These are phyloP conservation scores for Metschnikowia kofuensis DNA, from an alignment of 805 yeast species.

Conservation along the genomic window DNA sequence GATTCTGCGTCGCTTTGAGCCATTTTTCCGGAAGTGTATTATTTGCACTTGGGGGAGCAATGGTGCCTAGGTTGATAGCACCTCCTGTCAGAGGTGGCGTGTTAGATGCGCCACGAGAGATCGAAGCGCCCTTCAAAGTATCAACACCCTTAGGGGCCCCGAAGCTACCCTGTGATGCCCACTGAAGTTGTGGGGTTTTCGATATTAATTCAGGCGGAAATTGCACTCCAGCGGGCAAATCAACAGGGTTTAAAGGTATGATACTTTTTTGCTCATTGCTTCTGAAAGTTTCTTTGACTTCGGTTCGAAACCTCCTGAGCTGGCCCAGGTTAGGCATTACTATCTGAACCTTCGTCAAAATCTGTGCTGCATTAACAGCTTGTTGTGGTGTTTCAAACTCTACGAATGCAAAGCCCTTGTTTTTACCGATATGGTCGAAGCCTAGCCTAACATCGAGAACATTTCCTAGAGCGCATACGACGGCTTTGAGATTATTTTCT, in stretches of 20 bases:
- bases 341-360: constrained; percentile 44
- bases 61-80: not conserved
- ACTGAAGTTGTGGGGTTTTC: constrained; percentile 3
- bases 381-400: constrained; percentile 53
- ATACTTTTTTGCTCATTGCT: constrained; percentile 40
- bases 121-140: not conserved
- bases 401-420: constrained; percentile 66
- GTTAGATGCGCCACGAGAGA: not conserved
- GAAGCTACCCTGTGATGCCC: not conserved
- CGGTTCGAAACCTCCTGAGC: constrained; percentile 49
- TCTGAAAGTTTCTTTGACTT: constrained; percentile 53
- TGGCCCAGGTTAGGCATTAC: constrained; percentile 19
- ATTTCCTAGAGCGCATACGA: constrained; percentile 71
- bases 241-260: constrained; percentile 42
- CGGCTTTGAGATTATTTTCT: constrained; percentile 54
- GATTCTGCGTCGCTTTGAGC: constrained; percentile 51
- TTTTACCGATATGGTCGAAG: constrained; percentile 54
- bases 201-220: constrained; percentile 48
- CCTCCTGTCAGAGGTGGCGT: not conserved
- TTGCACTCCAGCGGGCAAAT: constrained; percentile 55
- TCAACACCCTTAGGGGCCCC: not conserved
- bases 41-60: not conserved
- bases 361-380: constrained; percentile 47
- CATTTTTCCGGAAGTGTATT: constrained; percentile 19
- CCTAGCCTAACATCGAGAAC: constrained; percentile 66